Evolutionary conservation across 2,329 filamentous ascomycete genomes (phyloP), one percentile per base, ranked within the genome.

Genomic region (Onygenales sp.): DNA sequence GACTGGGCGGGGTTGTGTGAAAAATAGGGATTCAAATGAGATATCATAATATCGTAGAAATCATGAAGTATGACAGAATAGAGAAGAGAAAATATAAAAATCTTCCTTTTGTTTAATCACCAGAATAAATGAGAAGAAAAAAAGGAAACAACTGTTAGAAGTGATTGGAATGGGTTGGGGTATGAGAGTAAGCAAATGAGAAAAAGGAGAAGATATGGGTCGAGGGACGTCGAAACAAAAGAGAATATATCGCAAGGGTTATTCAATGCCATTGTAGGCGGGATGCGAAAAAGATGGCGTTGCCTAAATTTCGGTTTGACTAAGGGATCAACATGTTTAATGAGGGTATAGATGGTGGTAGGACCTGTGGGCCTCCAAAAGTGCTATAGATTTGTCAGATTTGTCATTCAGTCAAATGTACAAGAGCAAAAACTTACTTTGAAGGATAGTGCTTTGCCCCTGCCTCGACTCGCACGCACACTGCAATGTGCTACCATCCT

Each of bases 401-500:
- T 14, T 7, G 17, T 31, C 9, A 4, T 9, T 36, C 6, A 40
- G 39, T 46, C 11, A 36, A 48, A 17, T 40, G n/a, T 21, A 36
- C 31, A 36, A 21, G 31, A 49, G 39, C 10, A 39, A 36, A 49
- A 9, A 66, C 74, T 71, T 69, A 79, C 77, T 70, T 56, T 72
- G 71, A 49, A 82, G 65, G 49, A 78, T 72, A 58, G 75, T 72
- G 37, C 69, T 67, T 63, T 82, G 79, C 45, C 76, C 76, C 59
- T 75, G 71, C 54, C 72, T 70, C 53, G 80, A 80, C 63, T 82
- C 78, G 60, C 79, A 82, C 42, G 83, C 82, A 63, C 79, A 81
- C 64, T 86, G 83, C 51, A 86, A 69, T 7, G 79, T 80, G 39
- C 78, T 77, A 21, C 82, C 82, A 59, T 84, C 80, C 27, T 76